Conservation (phyloP, 2,329 filamentous ascomycete genomes). For the Arthrobotrys pseudoclavata region DNA sequence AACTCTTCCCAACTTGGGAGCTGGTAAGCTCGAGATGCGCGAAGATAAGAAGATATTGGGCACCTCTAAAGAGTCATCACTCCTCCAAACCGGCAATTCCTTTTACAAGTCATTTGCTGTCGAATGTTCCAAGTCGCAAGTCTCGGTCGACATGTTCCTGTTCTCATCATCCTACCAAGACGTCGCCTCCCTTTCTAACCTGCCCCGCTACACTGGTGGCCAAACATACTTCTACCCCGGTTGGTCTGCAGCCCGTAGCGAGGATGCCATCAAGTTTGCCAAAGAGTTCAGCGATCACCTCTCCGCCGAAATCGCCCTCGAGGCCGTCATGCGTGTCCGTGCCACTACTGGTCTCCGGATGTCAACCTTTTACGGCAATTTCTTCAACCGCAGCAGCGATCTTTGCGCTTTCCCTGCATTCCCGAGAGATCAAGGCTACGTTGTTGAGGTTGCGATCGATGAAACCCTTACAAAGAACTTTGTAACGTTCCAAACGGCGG, state of each 20-base stretch:
- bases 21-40: conserved; percentile 89
- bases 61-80: conserved; percentile 87
- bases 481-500: conserved; percentile 91
- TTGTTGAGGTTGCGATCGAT: conserved; percentile 97
- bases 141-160: conserved; percentile 98
- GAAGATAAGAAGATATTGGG: conserved; percentile 97
- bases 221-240: conserved; percentile 99
- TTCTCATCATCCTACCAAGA: conserved; percentile 98
- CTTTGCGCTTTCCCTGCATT: conserved; percentile 98
- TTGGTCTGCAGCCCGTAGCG: conserved; percentile 92
- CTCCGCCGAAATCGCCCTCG: conserved; percentile 94
- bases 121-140: conserved; percentile 98
- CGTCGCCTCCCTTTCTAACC: conserved; percentile 93
- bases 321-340: conserved; percentile 94
- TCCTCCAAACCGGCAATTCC: conserved; percentile 91
- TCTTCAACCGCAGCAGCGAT: conserved; percentile 98
- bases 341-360: conserved; percentile 95
- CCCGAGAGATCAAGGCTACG: conserved; percentile 95
- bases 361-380: conserved; percentile 99
- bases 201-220: conserved; percentile 94
- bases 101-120: conserved; percentile 99
- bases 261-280: conserved; percentile 98
- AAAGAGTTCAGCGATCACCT: conserved; percentile 96
- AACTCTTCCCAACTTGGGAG: conserved; percentile 88
- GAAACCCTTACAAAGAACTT: conserved; percentile 92